Evolutionary conservation across 2,329 filamentous ascomycete genomes (phyloP), one percentile per base, ranked within the genome.

Genomic region (Xylariaceae sp.): DNA sequence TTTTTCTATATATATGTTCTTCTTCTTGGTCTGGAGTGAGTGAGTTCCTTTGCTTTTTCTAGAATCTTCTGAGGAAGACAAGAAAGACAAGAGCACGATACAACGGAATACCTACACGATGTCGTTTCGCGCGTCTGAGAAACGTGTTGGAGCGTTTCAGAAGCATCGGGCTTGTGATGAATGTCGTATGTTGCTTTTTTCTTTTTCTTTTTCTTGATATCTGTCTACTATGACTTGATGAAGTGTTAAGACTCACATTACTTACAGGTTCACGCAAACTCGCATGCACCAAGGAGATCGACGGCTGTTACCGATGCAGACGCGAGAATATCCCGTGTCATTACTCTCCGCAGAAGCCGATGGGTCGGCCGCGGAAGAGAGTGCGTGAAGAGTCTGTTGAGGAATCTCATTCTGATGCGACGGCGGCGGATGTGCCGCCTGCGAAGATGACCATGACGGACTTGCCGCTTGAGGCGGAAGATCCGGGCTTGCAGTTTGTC

Each of bases 111-210:
- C 37, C 37, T 9, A 11, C 23, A 30, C 23, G 23, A 30, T 30
- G 23, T 30, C 23, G 23, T 30, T 30, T 3, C 37, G 37, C 37
- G 11, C 9, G 11, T 42, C 8, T 42, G 11, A 42, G 51, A 7
- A 59, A 59, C 30, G 60, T 63, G 58, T 62, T 55, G 53, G 57
- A 17, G 52, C 63, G 18, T 64, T 59, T 10, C 69, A 75, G 61
- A 87, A 84, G 68, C 83, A 82, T 63, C 79, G 83, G 52, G 84
- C 85, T 62, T 88, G 85, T 72, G 85, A 88, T 71, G 84, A 87
- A 71, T 88, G 85, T 73, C 80, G 85, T 88, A 78, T 73, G 83
- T 78, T 45, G 2, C n/a, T n/a, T 35, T 35, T 35, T n/a, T 13
- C 3, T 11, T 2, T 8, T 50, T 11, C 2, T 50, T 30, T 10